These are phyloP conservation scores for Fusarium keratoplasticum DNA, from an alignment of 2,329 filamentous ascomycete genomes.

Conservation along the genomic window DNA sequence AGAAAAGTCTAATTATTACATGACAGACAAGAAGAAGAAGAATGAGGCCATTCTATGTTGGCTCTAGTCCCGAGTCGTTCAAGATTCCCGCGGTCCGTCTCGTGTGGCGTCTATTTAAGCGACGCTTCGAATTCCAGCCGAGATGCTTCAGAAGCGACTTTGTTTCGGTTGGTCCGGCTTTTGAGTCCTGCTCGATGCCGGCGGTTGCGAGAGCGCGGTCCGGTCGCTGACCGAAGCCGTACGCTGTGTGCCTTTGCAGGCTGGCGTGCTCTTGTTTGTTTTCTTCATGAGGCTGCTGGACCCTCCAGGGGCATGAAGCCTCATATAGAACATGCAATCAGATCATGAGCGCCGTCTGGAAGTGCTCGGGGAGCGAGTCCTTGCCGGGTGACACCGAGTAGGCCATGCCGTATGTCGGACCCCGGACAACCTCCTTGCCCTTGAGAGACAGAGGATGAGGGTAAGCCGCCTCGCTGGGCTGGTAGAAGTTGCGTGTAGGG, in stretches of 20 bases:
- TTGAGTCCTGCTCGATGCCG: constrained; percentile 22
- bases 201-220: neutral
- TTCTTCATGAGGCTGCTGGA: constrained; percentile 54
- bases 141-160: neutral
- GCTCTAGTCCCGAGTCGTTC: constrained; percentile 1
- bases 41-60: neutral
- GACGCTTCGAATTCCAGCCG: constrained; percentile 9
- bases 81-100: neutral
- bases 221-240: neutral
- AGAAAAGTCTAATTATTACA: constrained; percentile 25
- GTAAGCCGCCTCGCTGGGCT: constrained; percentile 42
- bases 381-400: constrained; percentile 54
- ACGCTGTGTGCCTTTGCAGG: neutral
- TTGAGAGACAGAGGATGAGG: constrained; percentile 49
- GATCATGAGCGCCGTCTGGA: constrained; percentile 31
- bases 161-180: neutral
- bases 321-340: constrained; percentile 10
- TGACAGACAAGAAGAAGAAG: neutral
- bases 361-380: constrained; percentile 44
- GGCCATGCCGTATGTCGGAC: constrained; percentile 47
- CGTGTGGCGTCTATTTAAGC: constrained; percentile 20
- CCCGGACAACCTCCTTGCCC: constrained; percentile 57
- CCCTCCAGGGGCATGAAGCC: constrained; percentile 49
- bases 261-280: constrained; percentile 40
- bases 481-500: constrained; percentile 41